These are phyloP conservation scores for Penicillium macrosclerotiorum DNA, from an alignment of 495 filamentous ascomycete species.

Conservation along the genomic window DNA sequence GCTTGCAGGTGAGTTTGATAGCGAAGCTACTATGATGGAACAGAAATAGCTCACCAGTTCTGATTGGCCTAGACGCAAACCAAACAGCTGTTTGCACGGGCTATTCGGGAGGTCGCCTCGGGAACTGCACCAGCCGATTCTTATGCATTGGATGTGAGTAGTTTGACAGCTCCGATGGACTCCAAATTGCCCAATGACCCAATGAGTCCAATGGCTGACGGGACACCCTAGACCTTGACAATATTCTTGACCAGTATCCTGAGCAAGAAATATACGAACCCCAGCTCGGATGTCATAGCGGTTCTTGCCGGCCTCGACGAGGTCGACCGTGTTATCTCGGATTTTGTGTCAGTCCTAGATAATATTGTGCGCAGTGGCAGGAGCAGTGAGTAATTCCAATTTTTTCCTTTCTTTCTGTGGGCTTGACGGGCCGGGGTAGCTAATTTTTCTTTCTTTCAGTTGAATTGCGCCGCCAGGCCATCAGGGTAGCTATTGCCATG, in stretches of 20 bases:
- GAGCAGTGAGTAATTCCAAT: slow-evolving; percentile 52
- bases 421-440: not conserved
- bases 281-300: slow-evolving; percentile 90
- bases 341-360: slow-evolving; percentile 84
- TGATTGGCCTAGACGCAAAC: slow-evolving; percentile 56
- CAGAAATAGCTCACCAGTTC: not conserved
- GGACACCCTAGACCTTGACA: slow-evolving; percentile 70
- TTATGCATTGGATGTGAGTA: slow-evolving; percentile 84
- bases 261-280: slow-evolving; percentile 90
- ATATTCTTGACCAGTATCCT: slow-evolving; percentile 79
- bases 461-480: slow-evolving; percentile 72
- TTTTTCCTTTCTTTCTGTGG: no score
- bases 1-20: slow-evolving; percentile 58
- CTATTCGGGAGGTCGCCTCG: slow-evolving; percentile 65
- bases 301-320: slow-evolving; percentile 84
- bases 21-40: not conserved
- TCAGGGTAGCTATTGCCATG: slow-evolving; percentile 77
- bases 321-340: slow-evolving; percentile 79
- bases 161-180: no score
- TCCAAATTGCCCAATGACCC: not conserved
- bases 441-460: slow-evolving; percentile 42
- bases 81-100: slow-evolving; percentile 71
- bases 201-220: slow-evolving; percentile 36
- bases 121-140: slow-evolving; percentile 62
- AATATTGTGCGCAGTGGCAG: slow-evolving; percentile 74